These are phyloP conservation scores for Tolypocladium tundrense DNA, from an alignment of 2,329 filamentous ascomycete genomes.

Conservation along the genomic window DNA sequence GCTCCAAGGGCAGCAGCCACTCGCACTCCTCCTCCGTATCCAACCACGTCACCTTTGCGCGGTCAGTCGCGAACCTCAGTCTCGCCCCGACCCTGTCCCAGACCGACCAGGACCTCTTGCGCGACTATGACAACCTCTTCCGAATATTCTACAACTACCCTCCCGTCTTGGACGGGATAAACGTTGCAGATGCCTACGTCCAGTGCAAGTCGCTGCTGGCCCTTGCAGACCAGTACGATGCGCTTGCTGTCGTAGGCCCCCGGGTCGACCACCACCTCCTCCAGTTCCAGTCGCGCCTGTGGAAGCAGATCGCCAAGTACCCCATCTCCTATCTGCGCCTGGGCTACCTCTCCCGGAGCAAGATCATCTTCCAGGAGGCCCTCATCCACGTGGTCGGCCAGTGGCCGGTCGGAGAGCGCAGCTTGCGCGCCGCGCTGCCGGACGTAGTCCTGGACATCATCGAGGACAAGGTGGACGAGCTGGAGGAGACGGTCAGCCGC, in stretches of 20 bases:
- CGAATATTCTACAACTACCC: slow-evolving; percentile 93
- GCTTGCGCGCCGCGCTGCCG: slow-evolving; percentile 64
- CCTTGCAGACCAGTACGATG: slow-evolving; percentile 91
- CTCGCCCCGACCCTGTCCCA: slow-evolving; percentile 37
- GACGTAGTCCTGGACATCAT: slow-evolving; percentile 76
- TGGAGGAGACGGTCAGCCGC: slow-evolving; percentile 70
- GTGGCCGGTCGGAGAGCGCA: slow-evolving; percentile 74
- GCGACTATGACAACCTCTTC: slow-evolving; percentile 93
- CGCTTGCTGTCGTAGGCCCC: slow-evolving; percentile 75
- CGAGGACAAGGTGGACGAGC: slow-evolving; percentile 88
- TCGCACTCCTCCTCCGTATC: slow-evolving; percentile 41
- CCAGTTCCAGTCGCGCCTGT: slow-evolving; percentile 81
- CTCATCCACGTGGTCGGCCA: slow-evolving; percentile 90
- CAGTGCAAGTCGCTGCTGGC: slow-evolving; percentile 86
- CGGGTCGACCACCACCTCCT: slow-evolving; percentile 89
- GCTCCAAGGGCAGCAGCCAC: slow-evolving; percentile 24
- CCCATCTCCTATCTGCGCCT: slow-evolving; percentile 86
- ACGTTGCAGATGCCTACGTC: slow-evolving; percentile 85
- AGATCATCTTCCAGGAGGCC: slow-evolving; percentile 77
- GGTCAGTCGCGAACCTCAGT: slow-evolving; percentile 73
- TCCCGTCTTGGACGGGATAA: slow-evolving; percentile 70
- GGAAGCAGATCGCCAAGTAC: slow-evolving; percentile 96
- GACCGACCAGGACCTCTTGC: slow-evolving; percentile 64
- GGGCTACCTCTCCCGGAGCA: slow-evolving; percentile 74
- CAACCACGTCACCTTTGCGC: slow-evolving; percentile 56